These are phyloP conservation scores for Cymbopogon flexuosus DNA, from an alignment of 202 grass and related monocot genomes.

Conservation along the genomic window DNA sequence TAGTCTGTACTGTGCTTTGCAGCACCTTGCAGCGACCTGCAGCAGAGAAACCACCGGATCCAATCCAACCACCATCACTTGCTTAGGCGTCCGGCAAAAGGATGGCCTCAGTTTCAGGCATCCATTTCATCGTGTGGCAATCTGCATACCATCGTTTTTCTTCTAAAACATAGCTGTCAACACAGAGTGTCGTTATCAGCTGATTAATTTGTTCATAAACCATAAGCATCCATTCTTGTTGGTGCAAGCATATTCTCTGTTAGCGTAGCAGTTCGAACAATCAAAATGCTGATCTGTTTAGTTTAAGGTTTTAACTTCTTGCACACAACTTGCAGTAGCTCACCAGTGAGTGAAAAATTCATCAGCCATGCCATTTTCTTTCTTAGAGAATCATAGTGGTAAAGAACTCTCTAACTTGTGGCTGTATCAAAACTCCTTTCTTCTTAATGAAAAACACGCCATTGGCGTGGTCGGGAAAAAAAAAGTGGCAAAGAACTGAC, in stretches of 20 bases:
- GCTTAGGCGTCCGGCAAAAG: not conserved
- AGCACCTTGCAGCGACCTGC: not conserved
- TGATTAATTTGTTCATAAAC: not conserved
- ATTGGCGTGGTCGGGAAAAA: too few species aligned
- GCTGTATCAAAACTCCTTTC: too few species aligned
- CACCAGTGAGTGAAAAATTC: not conserved
- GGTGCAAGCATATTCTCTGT: not conserved
- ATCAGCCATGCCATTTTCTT: not conserved
- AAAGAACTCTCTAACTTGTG: too few species aligned
- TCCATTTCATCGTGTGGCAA: not conserved
- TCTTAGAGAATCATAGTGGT: not conserved
- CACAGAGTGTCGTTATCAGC: not conserved
- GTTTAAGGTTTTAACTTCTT: not conserved
- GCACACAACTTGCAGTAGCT: not conserved
- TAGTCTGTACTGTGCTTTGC: not conserved
- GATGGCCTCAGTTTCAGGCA: not conserved
- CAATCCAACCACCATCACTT: not conserved
- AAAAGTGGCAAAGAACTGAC: not conserved
- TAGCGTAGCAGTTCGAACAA: not conserved
- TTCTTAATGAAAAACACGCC: too few species aligned
- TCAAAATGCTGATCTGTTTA: not conserved
- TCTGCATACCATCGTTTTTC: not conserved
- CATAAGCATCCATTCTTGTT: not conserved
- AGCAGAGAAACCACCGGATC: not conserved
- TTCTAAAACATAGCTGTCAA: not conserved